Base-by-base conservation (phyloP, 2,329 filamentous ascomycete species). In the Cladosporium sp. region DNA sequence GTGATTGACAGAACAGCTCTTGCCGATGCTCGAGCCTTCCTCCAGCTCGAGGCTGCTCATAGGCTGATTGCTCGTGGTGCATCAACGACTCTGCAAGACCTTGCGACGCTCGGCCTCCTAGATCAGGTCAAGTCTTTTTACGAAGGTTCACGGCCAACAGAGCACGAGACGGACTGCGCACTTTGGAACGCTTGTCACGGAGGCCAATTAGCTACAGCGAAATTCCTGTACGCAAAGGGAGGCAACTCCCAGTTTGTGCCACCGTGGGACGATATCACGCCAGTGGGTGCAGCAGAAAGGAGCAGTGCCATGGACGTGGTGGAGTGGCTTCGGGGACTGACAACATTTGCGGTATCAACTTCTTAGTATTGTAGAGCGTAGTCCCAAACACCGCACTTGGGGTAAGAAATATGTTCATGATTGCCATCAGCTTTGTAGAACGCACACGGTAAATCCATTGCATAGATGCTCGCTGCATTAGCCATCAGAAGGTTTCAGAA, bases 161-260 rank as follows among this genome's bases (percentile, higher is more conserved):
- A 21, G 43, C 25, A 46, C 16, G 57, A 48, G 10, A 59, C 36
- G 13, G 28, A n/a, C 18, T 59, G 57, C 16, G 57, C 57, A 8
- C 36, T 59, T 25, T 59, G 57, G 57, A 59, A 59, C 8, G 57
- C 57, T 59, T 59, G 57, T 6, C 57, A 59, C 23, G 57, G 57
- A 7, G 34, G 39, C 13, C 57, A 59, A n/a, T 1, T 30, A 1
- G 36, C 39, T 16, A 59, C 57, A 10, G 57, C 57, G 3, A 25
- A 48, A 23, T 46, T 59, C 14, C 39, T 59, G 16, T 13, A 48
- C 16, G 23, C 48, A 6, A 25, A n/a, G 23, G 57, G 57, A 46
- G 57, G 36, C 5, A 26, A 48, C 28, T 8, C 11, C 18, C 6
- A 48, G 16, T 59, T 59, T 23, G 26, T 59, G 1, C 57, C 57